These are phyloP conservation scores for Copromyces sp. DNA, from an alignment of 495 filamentous ascomycete species.

Conservation along the genomic window DNA sequence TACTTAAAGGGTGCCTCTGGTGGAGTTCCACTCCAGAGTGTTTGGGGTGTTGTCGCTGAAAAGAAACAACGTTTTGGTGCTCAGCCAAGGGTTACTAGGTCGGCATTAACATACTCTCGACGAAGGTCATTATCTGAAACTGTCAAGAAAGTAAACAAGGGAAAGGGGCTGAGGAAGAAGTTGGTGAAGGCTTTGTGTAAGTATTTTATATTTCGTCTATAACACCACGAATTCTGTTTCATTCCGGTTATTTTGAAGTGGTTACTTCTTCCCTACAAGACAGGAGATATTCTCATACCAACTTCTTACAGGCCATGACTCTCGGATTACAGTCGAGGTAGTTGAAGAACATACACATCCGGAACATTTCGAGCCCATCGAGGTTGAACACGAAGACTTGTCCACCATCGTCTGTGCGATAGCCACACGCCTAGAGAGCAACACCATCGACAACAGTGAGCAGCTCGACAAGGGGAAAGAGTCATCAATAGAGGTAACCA, in stretches of 20 bases:
- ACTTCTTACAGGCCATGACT: neutral
- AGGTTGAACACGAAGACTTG: neutral
- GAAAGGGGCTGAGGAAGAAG: neutral
- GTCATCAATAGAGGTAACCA: neutral
- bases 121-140: neutral
- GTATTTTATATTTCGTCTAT: neutral
- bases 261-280: neutral
- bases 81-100: neutral
- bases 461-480: neutral
- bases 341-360: neutral
- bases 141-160: neutral
- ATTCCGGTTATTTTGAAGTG: neutral
- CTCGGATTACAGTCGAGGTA: neutral
- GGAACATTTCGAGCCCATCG: neutral
- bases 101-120: neutral
- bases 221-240: neutral
- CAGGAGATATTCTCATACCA: neutral
- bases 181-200: neutral
- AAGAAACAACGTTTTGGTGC: neutral
- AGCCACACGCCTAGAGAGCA: neutral
- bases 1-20: neutral
- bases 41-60: neutral
- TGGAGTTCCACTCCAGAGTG: neutral
- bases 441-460: neutral
- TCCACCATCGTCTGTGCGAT: neutral